Conservation (phyloP, 768 basidiomycete species). For the Termitomyces sp. region DNA sequence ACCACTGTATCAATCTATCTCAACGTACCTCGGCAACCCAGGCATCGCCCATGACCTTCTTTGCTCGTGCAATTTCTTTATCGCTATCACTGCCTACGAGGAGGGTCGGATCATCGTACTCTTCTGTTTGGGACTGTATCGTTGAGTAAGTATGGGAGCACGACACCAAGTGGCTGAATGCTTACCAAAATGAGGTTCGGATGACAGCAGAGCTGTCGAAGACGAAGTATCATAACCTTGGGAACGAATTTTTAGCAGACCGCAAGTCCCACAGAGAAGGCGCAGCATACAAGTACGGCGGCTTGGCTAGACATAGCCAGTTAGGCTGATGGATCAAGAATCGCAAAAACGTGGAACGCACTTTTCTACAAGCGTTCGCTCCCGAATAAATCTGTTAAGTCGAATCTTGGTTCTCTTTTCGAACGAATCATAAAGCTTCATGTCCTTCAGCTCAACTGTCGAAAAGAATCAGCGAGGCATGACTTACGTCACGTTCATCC, state of each 20-base stretch:
- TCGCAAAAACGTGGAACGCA: conserved; percentile 25
- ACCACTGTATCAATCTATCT: not conserved
- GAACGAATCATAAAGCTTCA: conserved; percentile 51
- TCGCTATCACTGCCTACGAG: conserved; percentile 42
- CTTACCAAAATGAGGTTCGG: conserved; percentile 64
- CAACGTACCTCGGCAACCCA: conserved; percentile 34
- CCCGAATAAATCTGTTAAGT: conserved; percentile 55
- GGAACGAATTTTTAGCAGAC: not conserved
- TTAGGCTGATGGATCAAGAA: not conserved
- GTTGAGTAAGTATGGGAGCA: not conserved
- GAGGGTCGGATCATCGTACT: conserved; percentile 45
- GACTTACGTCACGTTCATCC: conserved; percentile 58
- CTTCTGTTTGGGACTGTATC: conserved; percentile 34
- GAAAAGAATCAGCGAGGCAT: not conserved
- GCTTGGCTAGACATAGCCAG: conserved; percentile 32
- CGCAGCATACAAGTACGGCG: conserved; percentile 33
- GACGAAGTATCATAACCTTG: conserved; percentile 68
- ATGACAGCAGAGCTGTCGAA: conserved; percentile 71
- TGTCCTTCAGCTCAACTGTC: not conserved
- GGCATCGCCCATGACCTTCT: conserved; percentile 36
- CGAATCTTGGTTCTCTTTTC: conserved; percentile 50
- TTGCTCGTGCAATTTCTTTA: conserved; percentile 54
- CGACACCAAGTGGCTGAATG: conserved; percentile 1
- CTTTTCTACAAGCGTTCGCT: conserved; percentile 69
- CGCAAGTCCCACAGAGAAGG: not conserved